Evolutionary conservation across 2,329 filamentous ascomycete genomes (phyloP).

Genomic region (Aspergillus japonicus): DNA sequence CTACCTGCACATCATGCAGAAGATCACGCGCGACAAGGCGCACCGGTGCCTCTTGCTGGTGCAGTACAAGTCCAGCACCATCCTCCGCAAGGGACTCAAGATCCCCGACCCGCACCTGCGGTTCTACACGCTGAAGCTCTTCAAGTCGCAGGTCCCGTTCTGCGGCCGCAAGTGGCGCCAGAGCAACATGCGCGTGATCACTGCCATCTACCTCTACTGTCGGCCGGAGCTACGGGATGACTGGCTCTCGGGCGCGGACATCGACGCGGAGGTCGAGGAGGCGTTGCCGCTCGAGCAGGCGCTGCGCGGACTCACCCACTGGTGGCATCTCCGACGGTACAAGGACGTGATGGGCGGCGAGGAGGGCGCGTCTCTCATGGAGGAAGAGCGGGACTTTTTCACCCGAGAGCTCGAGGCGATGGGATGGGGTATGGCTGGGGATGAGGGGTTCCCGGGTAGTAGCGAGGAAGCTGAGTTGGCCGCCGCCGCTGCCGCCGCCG

Average conservation of each 20-base stretch:
- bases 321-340: constrained; percentile 84
- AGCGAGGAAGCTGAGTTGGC: constrained; percentile 30
- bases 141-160: constrained; percentile 98
- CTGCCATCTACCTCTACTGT: constrained; percentile 91
- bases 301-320: constrained; percentile 83
- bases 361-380: constrained; percentile 55
- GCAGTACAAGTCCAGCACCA: constrained; percentile 90
- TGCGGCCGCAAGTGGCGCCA: constrained; percentile 98
- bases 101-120: constrained; percentile 84
- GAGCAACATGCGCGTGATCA: constrained; percentile 98
- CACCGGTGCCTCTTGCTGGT: constrained; percentile 92
- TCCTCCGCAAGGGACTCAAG: constrained; percentile 86
- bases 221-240: constrained; percentile 90
- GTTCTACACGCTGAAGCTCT: constrained; percentile 93
- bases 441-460: constrained; percentile 32
- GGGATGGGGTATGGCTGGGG: constrained; percentile 50
- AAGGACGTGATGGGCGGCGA: constrained; percentile 67
- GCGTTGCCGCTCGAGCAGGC: constrained; percentile 90
- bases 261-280: constrained; percentile 92
- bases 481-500: constrained; percentile 15
- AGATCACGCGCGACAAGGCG: constrained; percentile 92
- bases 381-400: constrained; percentile 78
- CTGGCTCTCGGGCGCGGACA: constrained; percentile 85
- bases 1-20: constrained; percentile 93
- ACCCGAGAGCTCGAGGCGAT: constrained; percentile 72